Evolutionary conservation across 148 eudicot species (phyloP).

Genomic region (Nepenthes mirabilis): DNA sequence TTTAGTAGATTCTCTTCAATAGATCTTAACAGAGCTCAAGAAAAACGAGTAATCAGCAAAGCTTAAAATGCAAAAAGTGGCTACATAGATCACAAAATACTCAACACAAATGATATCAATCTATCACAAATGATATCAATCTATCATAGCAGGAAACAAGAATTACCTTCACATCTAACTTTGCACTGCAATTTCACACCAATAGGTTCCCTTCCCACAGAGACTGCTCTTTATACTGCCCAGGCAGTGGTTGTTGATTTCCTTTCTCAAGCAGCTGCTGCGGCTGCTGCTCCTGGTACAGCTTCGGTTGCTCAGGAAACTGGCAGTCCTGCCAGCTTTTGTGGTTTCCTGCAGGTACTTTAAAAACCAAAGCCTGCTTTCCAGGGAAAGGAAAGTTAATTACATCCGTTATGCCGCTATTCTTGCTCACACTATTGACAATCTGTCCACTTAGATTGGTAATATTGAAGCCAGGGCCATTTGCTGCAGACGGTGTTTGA

Average conservation of each 20-base stretch:
- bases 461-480: constrained; percentile 26
- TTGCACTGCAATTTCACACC: constrained; percentile 47
- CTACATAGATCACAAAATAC: too few species aligned
- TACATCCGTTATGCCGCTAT: constrained; percentile 24
- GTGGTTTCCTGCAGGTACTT: constrained; percentile 26
- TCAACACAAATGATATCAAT: too few species aligned
- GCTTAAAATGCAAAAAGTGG: too few species aligned
- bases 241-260: constrained; percentile 16
- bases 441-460: constrained; percentile 27
- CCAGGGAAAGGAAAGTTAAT: constrained; percentile 79
- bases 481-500: constrained; percentile 26
- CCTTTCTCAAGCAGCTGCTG: constrained; percentile 33
- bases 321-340: constrained; percentile 38
- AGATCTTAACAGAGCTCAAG: too few species aligned
- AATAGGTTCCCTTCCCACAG: constrained; percentile 56
- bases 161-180: constrained; percentile 17
- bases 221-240: constrained; percentile 64
- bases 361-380: constrained; percentile 44
- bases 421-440: constrained; percentile 24
- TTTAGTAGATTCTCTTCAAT: too few species aligned
- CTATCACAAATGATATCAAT: too few species aligned
- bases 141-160: too few species aligned
- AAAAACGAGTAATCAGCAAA: too few species aligned
- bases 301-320: constrained; percentile 26
- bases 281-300: constrained; percentile 30